Conservation (phyloP, 148 eudicot genomes). For the Silene conica region DNA sequence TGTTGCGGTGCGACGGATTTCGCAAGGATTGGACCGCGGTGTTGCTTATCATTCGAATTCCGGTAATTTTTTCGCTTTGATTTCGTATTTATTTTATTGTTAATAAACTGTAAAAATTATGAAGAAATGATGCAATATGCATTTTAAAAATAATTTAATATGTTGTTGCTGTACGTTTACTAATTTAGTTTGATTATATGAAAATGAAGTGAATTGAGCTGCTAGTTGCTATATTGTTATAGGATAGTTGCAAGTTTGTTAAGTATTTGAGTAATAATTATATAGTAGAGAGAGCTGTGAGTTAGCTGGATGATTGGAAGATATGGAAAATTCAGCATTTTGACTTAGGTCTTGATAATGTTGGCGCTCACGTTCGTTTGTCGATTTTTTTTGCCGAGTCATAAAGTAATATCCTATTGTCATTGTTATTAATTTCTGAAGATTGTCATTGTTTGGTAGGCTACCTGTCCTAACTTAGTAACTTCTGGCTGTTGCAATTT, state of each 20-base stretch:
- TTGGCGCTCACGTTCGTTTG: constrained; percentile 31
- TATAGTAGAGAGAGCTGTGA: constrained; percentile 20
- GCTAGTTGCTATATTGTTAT: constrained; percentile 14
- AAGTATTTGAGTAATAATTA: constrained; percentile 3
- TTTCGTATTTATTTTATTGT: not conserved
- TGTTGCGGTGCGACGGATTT: constrained; percentile 85
- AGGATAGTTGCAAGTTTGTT: not conserved
- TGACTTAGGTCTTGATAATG: constrained; percentile 18
- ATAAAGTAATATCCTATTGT: constrained; percentile 2
- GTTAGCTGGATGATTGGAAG: constrained; percentile 31
- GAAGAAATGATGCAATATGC: not conserved
- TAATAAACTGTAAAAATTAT: constrained; percentile 7
- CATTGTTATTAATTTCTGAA: not conserved
- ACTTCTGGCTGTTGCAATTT: constrained; percentile 1
- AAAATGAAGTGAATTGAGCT: constrained; percentile 22
- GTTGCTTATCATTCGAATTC: constrained; percentile 72
- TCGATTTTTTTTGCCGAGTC: constrained; percentile 18
- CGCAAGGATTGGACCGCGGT: constrained; percentile 68
- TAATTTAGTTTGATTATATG: constrained; percentile 2
- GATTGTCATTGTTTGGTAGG: constrained; percentile 14
- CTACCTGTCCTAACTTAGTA: constrained; percentile 18
- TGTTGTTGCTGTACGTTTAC: not conserved
- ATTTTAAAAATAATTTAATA: not conserved
- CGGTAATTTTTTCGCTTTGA: constrained; percentile 49
- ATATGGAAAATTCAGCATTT: constrained; percentile 17